These are phyloP conservation scores for Xylaria palmicola DNA, from an alignment of 495 filamentous ascomycete species.

Conservation along the genomic window DNA sequence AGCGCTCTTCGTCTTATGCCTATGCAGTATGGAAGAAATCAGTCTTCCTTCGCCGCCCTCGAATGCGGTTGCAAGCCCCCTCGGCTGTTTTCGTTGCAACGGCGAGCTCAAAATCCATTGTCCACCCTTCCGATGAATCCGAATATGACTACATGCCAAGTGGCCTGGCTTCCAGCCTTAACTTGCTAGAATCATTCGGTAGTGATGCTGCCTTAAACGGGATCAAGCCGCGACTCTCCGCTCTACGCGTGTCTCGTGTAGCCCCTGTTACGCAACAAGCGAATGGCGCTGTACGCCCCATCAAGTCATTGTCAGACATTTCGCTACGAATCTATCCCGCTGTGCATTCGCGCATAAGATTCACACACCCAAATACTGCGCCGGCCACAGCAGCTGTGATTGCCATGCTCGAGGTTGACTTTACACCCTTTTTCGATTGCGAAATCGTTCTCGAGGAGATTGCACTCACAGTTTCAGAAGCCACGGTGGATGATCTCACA, in stretches of 20 bases:
- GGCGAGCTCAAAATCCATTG: conserved; percentile 62
- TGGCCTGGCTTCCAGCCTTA: conserved; percentile 70
- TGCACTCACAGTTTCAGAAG: conserved; percentile 62
- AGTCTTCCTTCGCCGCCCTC: conserved; percentile 73
- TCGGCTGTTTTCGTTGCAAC: conserved; percentile 74
- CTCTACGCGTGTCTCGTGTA: conserved; percentile 74
- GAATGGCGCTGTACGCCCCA: conserved; percentile 55
- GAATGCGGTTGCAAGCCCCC: conserved; percentile 75
- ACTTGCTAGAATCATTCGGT: conserved; percentile 76
- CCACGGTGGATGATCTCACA: conserved; percentile 67
- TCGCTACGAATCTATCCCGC: conserved; percentile 74
- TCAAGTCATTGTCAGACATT: conserved; percentile 64
- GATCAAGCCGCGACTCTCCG: conserved; percentile 73
- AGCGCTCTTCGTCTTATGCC: conserved; percentile 43
- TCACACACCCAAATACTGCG: conserved; percentile 67
- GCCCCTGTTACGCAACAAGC: conserved; percentile 55
- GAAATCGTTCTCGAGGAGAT: conserved; percentile 69
- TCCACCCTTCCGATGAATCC: conserved; percentile 46
- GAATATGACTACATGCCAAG: conserved; percentile 76
- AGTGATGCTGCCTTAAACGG: conserved; percentile 64
- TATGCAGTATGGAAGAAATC: conserved; percentile 80
- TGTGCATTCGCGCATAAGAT: conserved; percentile 80
- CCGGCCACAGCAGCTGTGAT: conserved; percentile 66
- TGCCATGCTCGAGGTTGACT: conserved; percentile 83
- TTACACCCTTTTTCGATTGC: conserved; percentile 76